Conservation (phyloP, 176 grass and related monocot genomes). For the Carex cristatella region DNA sequence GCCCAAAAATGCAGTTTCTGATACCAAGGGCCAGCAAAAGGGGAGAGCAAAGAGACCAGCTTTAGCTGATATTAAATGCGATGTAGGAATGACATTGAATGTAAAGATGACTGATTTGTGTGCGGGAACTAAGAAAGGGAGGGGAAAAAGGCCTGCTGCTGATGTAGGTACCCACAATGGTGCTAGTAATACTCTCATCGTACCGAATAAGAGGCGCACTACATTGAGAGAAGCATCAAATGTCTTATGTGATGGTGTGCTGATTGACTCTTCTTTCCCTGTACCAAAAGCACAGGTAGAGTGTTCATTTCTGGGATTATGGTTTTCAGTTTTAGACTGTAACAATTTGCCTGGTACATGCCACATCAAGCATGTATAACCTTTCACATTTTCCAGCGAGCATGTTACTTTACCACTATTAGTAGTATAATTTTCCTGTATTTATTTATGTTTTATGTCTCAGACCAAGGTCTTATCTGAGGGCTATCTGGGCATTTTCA, state of each 20-base stretch:
- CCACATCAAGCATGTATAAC: background rate
- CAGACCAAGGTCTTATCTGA: constrained; percentile 3
- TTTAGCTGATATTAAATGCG: background rate
- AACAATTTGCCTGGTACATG: background rate
- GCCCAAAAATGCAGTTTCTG: background rate
- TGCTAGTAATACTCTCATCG: background rate
- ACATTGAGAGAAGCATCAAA: background rate
- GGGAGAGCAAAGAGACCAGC: background rate
- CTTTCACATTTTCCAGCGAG: too few relatives aligned
- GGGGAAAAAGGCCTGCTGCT: constrained; percentile 18
- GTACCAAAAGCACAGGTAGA: constrained; percentile 17
- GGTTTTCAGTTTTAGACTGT: background rate
- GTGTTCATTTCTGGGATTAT: background rate
- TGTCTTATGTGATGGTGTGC: background rate
- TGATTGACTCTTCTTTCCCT: background rate
- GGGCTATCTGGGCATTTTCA: constrained; percentile 11
- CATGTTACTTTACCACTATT: background rate
- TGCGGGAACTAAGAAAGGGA: background rate
- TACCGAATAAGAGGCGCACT: background rate
- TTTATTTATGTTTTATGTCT: background rate
- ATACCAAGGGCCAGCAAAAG: constrained; percentile 12
- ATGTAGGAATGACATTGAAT: background rate
- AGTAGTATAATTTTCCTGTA: background rate
- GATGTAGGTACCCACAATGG: background rate
- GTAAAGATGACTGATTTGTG: background rate